Base-by-base conservation (phyloP, 2,329 filamentous ascomycete species). In the Fusarium nematophilum region DNA sequence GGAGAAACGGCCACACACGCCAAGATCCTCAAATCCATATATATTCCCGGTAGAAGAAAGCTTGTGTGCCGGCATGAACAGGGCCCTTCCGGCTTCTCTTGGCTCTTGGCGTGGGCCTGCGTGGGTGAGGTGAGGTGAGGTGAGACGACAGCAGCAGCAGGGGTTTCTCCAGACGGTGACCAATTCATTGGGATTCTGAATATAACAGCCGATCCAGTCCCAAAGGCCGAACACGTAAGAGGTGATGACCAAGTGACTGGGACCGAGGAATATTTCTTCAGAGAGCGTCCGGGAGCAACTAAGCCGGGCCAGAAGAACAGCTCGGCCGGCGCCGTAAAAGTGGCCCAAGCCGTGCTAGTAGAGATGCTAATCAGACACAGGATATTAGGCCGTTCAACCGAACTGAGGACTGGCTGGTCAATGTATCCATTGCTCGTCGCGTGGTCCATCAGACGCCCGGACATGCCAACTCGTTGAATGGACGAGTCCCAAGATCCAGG, bases 361-460 rank as follows among this genome's bases (percentile, higher is more conserved):
- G 21, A 26, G 43, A 15, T 36, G 27, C 13, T 37, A 31, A 23
- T 46, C 26, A 36, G 31, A 11, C 43, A 30, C 31, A 34, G 31
- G 17, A 17, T 34, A 34, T 34, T 34, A 34, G n/a, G 31, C 17
- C 17, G 31, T 14, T 34, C 14, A n/a, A n/a, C n/a, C n/a, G n/a
- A 17, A 13, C 15, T 33, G 11, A 33, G n/a, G 4, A n/a, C 30
- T 33, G 33, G 18, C 26, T 39, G 15, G n/a, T 9, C 21, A 31
- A 33, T 27, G 10, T 38, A 3, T 15, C 27, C 33, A 21, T 9
- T n/a, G 21, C 11, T 38, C 7, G 6, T 47, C 10, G 23, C 27
- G 4, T 56, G 18, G 33, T 40, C 10, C 23, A 40, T 53, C 38
- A 38, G 34, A 17, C n/a, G n/a, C n/a, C n/a, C n/a, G n/a, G n/a